Evolutionary conservation across 345 rosid genomes (phyloP).

Genomic region (Cardamine resedifolia): DNA sequence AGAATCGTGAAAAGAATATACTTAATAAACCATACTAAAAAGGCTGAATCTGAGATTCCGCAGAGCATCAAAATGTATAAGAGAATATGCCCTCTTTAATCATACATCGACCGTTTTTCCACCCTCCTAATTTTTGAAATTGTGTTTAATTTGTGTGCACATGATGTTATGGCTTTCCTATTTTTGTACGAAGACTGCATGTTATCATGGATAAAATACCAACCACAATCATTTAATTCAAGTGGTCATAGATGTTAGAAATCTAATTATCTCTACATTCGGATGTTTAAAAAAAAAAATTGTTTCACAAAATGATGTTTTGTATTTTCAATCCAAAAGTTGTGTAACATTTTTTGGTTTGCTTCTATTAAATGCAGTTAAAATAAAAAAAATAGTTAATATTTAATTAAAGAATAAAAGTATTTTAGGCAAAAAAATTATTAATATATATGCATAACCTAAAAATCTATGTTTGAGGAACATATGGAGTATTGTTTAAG

Average conservation of each 20-base stretch:
- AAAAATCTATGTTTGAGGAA: no score
- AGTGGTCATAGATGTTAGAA: neutral
- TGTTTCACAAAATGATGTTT: no score
- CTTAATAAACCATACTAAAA: conserved; percentile 13
- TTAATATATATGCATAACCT: no score
- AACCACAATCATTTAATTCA: neutral
- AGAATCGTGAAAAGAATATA: conserved; percentile 34
- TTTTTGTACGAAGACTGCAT: neutral
- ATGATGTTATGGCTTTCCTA: neutral
- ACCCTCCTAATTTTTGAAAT: neutral
- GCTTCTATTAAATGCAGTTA: no score
- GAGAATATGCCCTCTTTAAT: conserved; percentile 31
- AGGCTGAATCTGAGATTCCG: conserved; percentile 8
- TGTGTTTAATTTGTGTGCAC: neutral
- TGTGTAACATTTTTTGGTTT: no score
- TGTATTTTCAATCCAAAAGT: no score
- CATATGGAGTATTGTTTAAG: no score
- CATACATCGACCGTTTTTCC: neutral
- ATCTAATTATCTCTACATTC: neutral
- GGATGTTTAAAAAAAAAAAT: no score
- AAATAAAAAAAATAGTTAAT: no score
- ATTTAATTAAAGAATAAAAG: no score
- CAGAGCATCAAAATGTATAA: conserved; percentile 29
- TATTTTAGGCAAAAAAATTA: no score
- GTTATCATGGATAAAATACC: neutral